Evolutionary conservation across 2,329 filamentous ascomycete genomes (phyloP), one percentile per base, ranked within the genome.

Genomic region (Plenodomus tracheiphilus): DNA sequence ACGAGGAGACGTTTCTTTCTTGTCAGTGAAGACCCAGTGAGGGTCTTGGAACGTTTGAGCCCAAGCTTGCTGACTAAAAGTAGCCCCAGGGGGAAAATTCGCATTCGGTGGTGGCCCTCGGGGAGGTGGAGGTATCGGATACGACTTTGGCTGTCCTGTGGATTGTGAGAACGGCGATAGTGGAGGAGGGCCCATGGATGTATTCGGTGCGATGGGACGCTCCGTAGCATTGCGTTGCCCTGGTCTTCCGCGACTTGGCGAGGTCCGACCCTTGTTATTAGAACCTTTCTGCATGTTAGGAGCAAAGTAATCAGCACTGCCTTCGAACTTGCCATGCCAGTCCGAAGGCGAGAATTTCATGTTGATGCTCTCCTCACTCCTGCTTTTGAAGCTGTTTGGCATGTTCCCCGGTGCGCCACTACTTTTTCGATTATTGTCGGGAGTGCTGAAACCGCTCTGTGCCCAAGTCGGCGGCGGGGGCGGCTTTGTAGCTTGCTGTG

Each of bases 331-430:
- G 34, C 76, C 77, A 56, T 69, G 71, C 72, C 75, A 79, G 22
- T 75, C 75, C 19, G 69, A 69, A 18, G 77, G 73, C 7, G 75
- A 75, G 56, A 79, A 80, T 21, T 74, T 76, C 42, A 76, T 76
- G 49, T 79, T 78, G 64, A 79, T 78, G 50, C 72, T 74, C 48
- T 79, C 77, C 39, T 75, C 72, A 52, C 77, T 80, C 49, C 71
- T 69, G 54, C 74, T 78, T 54, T 77, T 76, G 59, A 70, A 70
- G 16, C 61, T 59, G 36, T 60, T 66, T 4, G 64, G 56, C 4
- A 61, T 42, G 32, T 63, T 62, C 8, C 51, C 47, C 19, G 60
- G 41, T 9, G 60, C 35, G 42, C 53, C 53, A 25, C 48, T 56
- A 16, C 35, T 51, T 19, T 58, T 47, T 21, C 48, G 18, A 40